Conservation (phyloP, 2,329 filamentous ascomycete genomes). For the Colletotrichum musicola region DNA sequence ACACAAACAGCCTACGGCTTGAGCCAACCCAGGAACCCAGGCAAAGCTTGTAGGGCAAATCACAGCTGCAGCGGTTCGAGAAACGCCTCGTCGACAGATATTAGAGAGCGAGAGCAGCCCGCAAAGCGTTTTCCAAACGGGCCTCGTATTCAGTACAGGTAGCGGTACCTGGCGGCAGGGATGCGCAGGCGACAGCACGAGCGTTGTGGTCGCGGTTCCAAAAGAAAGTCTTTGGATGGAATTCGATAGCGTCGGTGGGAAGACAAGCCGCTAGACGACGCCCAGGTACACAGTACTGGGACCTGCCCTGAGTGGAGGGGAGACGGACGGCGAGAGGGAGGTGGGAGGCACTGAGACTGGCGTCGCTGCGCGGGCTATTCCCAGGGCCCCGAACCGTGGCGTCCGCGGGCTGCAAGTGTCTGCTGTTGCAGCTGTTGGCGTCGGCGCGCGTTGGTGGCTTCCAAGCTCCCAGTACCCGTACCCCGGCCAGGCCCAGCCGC, state of each 20-base stretch:
- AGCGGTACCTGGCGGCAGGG: slow-evolving; percentile 38
- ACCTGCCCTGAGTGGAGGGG: no score
- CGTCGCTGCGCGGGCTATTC: slow-evolving; percentile 2
- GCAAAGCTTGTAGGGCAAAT: neutral
- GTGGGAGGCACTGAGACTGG: slow-evolving; percentile 1
- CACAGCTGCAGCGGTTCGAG: slow-evolving; percentile 16
- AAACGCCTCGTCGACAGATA: slow-evolving; percentile 4
- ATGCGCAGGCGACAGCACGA: slow-evolving; percentile 28
- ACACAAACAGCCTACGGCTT: neutral
- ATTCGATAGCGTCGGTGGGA: slow-evolving; percentile 35
- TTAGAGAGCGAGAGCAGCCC: neutral
- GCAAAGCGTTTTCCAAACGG: slow-evolving; percentile 21
- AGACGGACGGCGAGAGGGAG: no score
- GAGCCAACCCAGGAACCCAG: neutral
- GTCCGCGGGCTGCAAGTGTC: neutral
- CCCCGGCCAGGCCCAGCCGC: slow-evolving; percentile 25
- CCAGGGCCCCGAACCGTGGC: slow-evolving; percentile 6
- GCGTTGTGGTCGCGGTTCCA: slow-evolving; percentile 20
- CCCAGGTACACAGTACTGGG: slow-evolving; percentile 25
- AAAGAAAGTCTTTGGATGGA: slow-evolving; percentile 30
- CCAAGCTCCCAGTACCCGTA: neutral
- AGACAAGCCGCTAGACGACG: slow-evolving; percentile 32
- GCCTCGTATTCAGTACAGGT: slow-evolving; percentile 40
- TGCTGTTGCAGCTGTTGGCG: neutral
- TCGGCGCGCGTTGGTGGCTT: slow-evolving; percentile 6